Evolutionary conservation across 768 basidiomycete genomes (phyloP), one percentile per base, ranked within the genome.

Genomic region (Phlebiopsis flavidoalba): DNA sequence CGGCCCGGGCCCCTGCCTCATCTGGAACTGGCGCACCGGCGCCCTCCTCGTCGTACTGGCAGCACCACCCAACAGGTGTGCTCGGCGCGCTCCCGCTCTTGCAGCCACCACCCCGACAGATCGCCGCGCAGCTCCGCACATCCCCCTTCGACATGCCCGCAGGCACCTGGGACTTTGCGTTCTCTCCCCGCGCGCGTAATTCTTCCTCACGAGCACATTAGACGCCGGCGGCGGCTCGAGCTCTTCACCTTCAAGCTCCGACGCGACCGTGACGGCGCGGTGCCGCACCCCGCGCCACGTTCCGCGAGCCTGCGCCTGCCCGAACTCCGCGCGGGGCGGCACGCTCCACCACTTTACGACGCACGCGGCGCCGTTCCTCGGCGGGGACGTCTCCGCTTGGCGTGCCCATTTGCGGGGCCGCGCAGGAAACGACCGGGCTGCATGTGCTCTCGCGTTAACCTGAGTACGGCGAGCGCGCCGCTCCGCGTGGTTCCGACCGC

Each of bases 11-110:
- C n/a, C n/a, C 65, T 81, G 5, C 36, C n/a, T 80, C 21, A 69
- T 80, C 6, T 85, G 82, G 82, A 79, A 83, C 56, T 86, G 85
- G 84, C 75, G 68, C 59, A 77, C 72, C 0, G 81, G 79, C 0
- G 62, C 66, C 11, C 11, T 72, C 10, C 63, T 83, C 46, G 73
- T 79, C 52, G 84, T 84, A n/a, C n/a, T n/a, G n/a, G n/a, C n/a
- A n/a, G 64, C 45, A 80, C 73, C 35, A 11, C n/a, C n/a, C 10
- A 21, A 24, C 58, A 35, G 54, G 40, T 40, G 40, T 33, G n/a
- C 55, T 48, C 14, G 26, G 48, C 10, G 31, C 48, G 5, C 12
- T 53, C 48, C 8, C 40, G 24, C 35, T 17, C 33, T n/a, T n/a
- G 17, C 12, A 51, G n/a, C n/a, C 37, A 21, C 43, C 24, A 33